A percentile compares a stretch with the other conserved stretches of the same genome.
Evolutionary conservation across 2,329 filamentous ascomycete genomes (phyloP).

Genomic region (Sodiomyces alkalinus): DNA sequence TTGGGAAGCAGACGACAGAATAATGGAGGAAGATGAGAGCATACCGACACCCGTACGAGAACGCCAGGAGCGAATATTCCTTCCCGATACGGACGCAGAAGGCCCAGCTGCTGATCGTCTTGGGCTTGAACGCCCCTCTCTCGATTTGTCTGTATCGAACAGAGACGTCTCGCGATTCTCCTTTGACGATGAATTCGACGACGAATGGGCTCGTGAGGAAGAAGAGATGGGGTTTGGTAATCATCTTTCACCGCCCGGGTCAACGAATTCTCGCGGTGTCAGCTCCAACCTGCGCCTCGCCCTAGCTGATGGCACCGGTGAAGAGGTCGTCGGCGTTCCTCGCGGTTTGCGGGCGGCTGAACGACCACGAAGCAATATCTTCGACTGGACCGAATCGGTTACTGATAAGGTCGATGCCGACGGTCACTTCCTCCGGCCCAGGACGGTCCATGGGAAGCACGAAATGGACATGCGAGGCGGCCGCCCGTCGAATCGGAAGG

Average conservation of each 20-base stretch:
- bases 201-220: slow-evolving; percentile 45
- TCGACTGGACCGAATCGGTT: slow-evolving; percentile 61
- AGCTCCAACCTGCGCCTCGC: slow-evolving; percentile 38
- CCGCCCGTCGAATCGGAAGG: slow-evolving; percentile 49
- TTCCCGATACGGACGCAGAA: not conserved
- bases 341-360: slow-evolving; percentile 21
- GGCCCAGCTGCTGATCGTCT: too few relatives aligned
- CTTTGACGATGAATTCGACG: slow-evolving; percentile 46
- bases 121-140: slow-evolving; percentile 12
- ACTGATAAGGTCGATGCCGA: slow-evolving; percentile 46
- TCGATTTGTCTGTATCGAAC: slow-evolving; percentile 17
- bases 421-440: slow-evolving; percentile 47
- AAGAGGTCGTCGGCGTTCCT: slow-evolving; percentile 18
- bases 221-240: slow-evolving; percentile 38
- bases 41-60: slow-evolving; percentile 33
- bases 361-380: slow-evolving; percentile 51
- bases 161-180: slow-evolving; percentile 35
- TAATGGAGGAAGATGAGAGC: slow-evolving; percentile 48
- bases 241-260: slow-evolving; percentile 42
- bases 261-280: slow-evolving; percentile 35
- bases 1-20: slow-evolving; percentile 39
- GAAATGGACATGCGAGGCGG: slow-evolving; percentile 56
- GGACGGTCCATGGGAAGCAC: slow-evolving; percentile 64
- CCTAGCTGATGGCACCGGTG: slow-evolving; percentile 36
- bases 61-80: slow-evolving; percentile 13